Evolutionary conservation across 441 rosid genomes (phyloP).

Genomic region (Gossypium trilobum): DNA sequence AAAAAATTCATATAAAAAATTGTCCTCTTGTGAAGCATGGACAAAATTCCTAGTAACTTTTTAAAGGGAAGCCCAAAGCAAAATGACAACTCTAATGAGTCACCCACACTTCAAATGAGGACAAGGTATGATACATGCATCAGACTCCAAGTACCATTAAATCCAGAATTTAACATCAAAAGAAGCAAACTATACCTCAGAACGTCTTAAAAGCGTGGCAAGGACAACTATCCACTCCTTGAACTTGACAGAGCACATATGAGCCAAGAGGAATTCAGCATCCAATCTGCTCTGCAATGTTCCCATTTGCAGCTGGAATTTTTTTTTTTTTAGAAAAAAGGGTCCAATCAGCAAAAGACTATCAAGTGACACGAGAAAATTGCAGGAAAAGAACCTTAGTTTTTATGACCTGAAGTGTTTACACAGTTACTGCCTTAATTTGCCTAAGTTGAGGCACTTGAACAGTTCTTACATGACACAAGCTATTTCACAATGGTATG

Average conservation of each 20-base stretch:
- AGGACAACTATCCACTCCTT: slow-evolving; percentile 98
- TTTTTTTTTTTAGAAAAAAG: background rate
- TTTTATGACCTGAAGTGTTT: background rate
- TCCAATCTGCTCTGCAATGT: slow-evolving; percentile 82
- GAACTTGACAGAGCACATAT: slow-evolving; percentile 97
- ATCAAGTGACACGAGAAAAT: background rate
- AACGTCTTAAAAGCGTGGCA: slow-evolving; percentile 80
- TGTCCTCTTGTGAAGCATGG: background rate
- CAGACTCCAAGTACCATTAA: background rate
- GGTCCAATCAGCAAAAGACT: background rate
- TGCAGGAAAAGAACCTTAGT: background rate
- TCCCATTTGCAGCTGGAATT: slow-evolving; percentile 83
- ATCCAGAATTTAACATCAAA: background rate
- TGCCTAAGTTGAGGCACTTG: background rate
- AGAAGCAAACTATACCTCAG: slow-evolving; percentile 52
- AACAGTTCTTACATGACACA: background rate
- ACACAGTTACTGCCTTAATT: background rate
- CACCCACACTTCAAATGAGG: background rate
- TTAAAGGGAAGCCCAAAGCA: background rate
- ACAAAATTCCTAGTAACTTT: background rate
- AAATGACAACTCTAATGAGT: background rate
- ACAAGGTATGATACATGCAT: background rate
- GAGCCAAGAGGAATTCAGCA: slow-evolving; percentile 94
- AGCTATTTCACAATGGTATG: background rate
- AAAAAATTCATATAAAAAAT: background rate